phyloP scores from a whole-genome alignment of 805 yeast genomes.

The Peterozyma toletana region DNA sequence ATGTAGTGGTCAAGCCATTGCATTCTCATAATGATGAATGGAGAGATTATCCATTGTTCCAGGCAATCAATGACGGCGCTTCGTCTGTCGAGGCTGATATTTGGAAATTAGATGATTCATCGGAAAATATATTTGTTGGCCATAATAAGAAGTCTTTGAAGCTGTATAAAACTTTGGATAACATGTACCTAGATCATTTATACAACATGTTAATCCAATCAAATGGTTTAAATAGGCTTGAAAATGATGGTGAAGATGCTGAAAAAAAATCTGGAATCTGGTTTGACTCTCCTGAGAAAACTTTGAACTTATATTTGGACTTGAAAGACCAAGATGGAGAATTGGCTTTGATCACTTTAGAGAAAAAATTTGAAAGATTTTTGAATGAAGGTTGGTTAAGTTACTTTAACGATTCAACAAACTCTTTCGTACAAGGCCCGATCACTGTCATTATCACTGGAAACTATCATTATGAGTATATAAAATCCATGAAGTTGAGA shows the following conservation, averaged over 20 bases:
- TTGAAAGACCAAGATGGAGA: conserved; percentile 35
- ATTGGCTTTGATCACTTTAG: conserved; percentile 35
- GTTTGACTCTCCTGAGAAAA: conserved; percentile 33
- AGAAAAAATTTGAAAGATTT: conserved; percentile 36
- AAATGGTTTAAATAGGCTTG: conserved; percentile 20
- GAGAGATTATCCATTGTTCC: conserved; percentile 49
- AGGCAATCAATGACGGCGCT: conserved; percentile 46
- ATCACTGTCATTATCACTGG: conserved; percentile 61
- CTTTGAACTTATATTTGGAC: conserved; percentile 58
- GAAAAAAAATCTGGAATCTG: conserved; percentile 27
- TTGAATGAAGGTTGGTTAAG: conserved; percentile 43
- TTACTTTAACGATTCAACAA: conserved; percentile 28
- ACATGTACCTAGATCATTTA: conserved; percentile 49
- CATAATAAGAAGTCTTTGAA: conserved; percentile 44
- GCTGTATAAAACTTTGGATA: conserved; percentile 33
- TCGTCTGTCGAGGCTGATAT: conserved; percentile 63
- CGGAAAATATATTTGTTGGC: conserved; percentile 46
- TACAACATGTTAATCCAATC: conserved; percentile 37
- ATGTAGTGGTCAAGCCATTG: conserved; percentile 24
- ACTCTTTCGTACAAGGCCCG: conserved; percentile 39
- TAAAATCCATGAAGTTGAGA: conserved; percentile 17
- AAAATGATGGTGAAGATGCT: neutral
- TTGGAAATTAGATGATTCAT: conserved; percentile 33
- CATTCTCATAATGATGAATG: conserved; percentile 73
- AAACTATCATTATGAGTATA: conserved; percentile 40